Percentiles rank a stretch among this genome's conserved stretches.
Evolutionary conservation across 2,329 filamentous ascomycete genomes (phyloP).

Genomic region (Colletotrichum godetiae): DNA sequence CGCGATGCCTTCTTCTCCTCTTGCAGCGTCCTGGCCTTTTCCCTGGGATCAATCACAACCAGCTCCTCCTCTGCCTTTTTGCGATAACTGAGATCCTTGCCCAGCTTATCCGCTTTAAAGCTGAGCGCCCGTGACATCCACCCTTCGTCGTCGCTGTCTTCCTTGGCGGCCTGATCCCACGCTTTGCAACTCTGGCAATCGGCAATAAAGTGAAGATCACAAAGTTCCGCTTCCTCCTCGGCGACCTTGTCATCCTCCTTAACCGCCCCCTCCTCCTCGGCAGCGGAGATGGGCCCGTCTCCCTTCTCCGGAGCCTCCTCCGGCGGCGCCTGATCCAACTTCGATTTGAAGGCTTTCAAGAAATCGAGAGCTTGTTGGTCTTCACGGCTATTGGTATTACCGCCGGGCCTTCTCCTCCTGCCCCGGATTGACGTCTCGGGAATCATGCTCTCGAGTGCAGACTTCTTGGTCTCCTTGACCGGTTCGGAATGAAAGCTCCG

Average conservation of each 20-base stretch:
- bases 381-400: slow-evolving; percentile 62
- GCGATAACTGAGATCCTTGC: slow-evolving; percentile 92
- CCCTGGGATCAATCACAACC: slow-evolving; percentile 91
- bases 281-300: slow-evolving; percentile 30
- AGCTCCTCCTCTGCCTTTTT: slow-evolving; percentile 91
- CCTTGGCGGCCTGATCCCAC: slow-evolving; percentile 77
- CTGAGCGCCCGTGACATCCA: slow-evolving; percentile 91
- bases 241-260: slow-evolving; percentile 45
- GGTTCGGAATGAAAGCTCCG: slow-evolving; percentile 66
- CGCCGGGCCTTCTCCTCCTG: slow-evolving; percentile 74
- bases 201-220: slow-evolving; percentile 95
- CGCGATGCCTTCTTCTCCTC: slow-evolving; percentile 71
- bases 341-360: slow-evolving; percentile 83
- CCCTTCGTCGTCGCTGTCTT: slow-evolving; percentile 71
- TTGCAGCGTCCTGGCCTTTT: slow-evolving; percentile 80
- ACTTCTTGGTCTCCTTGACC: slow-evolving; percentile 70
- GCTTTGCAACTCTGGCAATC: slow-evolving; percentile 92
- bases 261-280: slow-evolving; percentile 40
- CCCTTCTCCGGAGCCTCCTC: slow-evolving; percentile 56
- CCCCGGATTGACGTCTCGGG: slow-evolving; percentile 77
- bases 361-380: slow-evolving; percentile 76
- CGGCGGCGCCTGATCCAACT: slow-evolving; percentile 69
- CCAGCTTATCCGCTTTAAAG: slow-evolving; percentile 89
- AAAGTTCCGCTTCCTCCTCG: slow-evolving; percentile 80
- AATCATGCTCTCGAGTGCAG: slow-evolving; percentile 78